Base-by-base conservation (phyloP, 495 filamentous ascomycete species). In the Poronia punctata region DNA sequence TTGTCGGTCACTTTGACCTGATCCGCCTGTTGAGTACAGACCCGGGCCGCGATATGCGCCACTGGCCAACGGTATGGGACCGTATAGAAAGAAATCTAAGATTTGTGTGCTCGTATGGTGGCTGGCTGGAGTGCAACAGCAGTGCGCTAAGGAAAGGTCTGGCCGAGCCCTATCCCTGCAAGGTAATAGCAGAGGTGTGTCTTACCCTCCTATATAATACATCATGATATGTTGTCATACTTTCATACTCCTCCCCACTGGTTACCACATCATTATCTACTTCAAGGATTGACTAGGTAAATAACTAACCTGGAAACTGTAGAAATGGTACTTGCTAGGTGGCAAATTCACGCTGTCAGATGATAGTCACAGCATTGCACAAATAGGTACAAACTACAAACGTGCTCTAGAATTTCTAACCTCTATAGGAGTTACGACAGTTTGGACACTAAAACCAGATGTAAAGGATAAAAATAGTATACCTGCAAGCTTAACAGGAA, bases 1-100 rank as follows among this genome's bases (percentile, higher is more conserved):
- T 97, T 11, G 81, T 98, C 12, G 92, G 88, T 8, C 92, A 98
- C 61, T 93, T 96, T 61, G 92, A 98, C 65, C 66, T 98, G 22
- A 86, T 97, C 42, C 65, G 90, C 25, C 61, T 98, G 47, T 75
- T 86, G 55, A 86, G 82, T 49, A 73, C 79, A 47, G 70, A 83
- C 19, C 78, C 79, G 4, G 71, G 78, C 44, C 56, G 70, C 29
- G 74, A 74, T 38, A 67, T 89, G 35, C 66, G 46, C 40, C 41
- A 43, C 24, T 53, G 46, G 54, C 63, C 61, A 5, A 65, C 61
- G 0, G 86, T 95, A 3, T 95, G 89, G 90, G 57, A 68, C 45
- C 75, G 67, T 54, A 71, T 89, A 2, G 40, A 72, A 35, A 70
- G 88, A 35, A 97, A 97, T 61, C 61, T 97, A 52, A 60, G 72